phyloP scores from a whole-genome alignment of 805 yeast species.

The Sugiyamaella valdiviana region DNA sequence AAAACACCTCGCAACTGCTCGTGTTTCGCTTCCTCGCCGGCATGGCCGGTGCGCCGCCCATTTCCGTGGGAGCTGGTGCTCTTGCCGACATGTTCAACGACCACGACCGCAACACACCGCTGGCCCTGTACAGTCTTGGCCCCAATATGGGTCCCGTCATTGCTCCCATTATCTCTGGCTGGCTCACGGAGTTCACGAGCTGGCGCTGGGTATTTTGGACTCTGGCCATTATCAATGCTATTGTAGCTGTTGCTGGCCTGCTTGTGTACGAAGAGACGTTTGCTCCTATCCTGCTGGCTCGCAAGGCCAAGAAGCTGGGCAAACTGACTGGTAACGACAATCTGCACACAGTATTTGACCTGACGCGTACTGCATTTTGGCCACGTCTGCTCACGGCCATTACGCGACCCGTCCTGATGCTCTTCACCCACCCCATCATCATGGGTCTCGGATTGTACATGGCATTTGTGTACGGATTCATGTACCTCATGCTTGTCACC shows the following conservation, averaged over 20 bases:
- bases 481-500: constrained; percentile 56
- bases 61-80: constrained; percentile 65
- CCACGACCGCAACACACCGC: constrained; percentile 46
- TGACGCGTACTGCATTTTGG: constrained; percentile 21
- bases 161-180: constrained; percentile 46
- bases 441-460: constrained; percentile 54
- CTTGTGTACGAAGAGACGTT: constrained; percentile 52
- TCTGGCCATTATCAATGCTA: constrained; percentile 49
- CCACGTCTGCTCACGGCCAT: constrained; percentile 38
- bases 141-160: constrained; percentile 56
- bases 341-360: constrained; percentile 55
- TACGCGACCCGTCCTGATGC: constrained; percentile 48
- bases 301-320: constrained; percentile 43
- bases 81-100: constrained; percentile 55
- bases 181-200: constrained; percentile 40
- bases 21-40: constrained; percentile 61
- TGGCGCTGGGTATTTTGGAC: constrained; percentile 67
- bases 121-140: constrained; percentile 53
- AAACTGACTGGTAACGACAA: constrained; percentile 49
- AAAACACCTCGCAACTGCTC: constrained; percentile 49
- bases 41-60: constrained; percentile 59
- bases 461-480: constrained; percentile 62
- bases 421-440: constrained; percentile 57
- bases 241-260: constrained; percentile 39
- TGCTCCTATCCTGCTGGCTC: constrained; percentile 45